These are phyloP conservation scores for Lecanicillium sp. DNA, from an alignment of 2,329 filamentous ascomycete species.

Conservation along the genomic window DNA sequence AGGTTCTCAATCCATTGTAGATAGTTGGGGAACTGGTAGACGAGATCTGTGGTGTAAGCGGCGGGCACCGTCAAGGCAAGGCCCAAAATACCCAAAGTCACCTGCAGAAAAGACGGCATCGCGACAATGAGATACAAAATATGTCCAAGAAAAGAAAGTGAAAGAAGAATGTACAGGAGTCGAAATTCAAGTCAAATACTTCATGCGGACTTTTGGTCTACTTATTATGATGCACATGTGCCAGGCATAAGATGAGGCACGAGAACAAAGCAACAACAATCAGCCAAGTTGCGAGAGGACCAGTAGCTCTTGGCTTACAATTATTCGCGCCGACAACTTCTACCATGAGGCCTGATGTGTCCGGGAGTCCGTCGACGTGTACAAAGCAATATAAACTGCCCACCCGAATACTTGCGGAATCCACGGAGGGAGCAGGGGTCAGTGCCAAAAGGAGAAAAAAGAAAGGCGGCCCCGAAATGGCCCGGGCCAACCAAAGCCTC, in stretches of 20 bases:
- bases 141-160: not conserved
- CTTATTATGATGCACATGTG: not conserved
- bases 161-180: not conserved
- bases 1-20: conserved; percentile 19
- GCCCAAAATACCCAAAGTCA: not conserved
- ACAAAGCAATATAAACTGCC: not conserved
- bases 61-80: not conserved
- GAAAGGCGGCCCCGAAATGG: conserved; percentile 2
- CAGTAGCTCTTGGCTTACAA: not conserved
- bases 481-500: not conserved
- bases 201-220: not conserved
- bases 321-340: not conserved
- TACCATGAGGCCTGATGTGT: not conserved
- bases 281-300: not conserved
- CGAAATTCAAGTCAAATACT: not conserved
- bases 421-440: not conserved
- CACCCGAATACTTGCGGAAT: conserved; percentile 3
- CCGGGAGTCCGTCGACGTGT: not conserved
- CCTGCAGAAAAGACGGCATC: not conserved
- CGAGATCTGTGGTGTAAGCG: not conserved
- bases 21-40: conserved; percentile 16
- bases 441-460: not conserved
- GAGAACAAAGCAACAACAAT: not conserved
- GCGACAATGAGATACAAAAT: not conserved
- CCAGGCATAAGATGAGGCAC: not conserved